Evolutionary conservation across 176 grass and related monocot species (phyloP).

Genomic region (Rhynchospora tenuis): DNA sequence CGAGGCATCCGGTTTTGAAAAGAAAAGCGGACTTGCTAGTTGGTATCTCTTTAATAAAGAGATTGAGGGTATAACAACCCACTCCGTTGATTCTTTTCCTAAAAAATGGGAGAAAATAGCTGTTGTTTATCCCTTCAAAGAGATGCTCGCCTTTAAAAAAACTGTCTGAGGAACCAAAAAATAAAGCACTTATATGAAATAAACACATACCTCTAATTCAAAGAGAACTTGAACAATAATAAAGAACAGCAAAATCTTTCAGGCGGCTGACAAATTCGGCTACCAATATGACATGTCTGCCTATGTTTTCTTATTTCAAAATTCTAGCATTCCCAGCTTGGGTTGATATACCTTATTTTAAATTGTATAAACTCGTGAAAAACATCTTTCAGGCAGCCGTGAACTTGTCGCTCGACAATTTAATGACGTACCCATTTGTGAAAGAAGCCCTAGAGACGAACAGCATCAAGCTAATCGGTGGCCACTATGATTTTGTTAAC

Average conservation of each 20-base stretch:
- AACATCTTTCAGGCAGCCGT: constrained; percentile 27
- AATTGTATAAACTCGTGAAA: not conserved
- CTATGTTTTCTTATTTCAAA: not conserved
- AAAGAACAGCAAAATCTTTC: not conserved
- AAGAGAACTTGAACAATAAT: not conserved
- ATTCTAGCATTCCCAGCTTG: not conserved
- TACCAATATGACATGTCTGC: not conserved
- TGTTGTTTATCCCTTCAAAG: not conserved
- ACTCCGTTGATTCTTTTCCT: not conserved
- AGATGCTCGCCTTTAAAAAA: not conserved
- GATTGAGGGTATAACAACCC: not conserved
- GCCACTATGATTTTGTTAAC: constrained; percentile 38
- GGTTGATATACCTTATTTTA: not conserved
- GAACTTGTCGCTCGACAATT: constrained; percentile 33
- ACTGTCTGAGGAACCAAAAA: not conserved
- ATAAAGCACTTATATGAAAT: not conserved
- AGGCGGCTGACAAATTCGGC: no score
- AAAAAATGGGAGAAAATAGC: constrained; percentile 5
- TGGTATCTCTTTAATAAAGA: constrained; percentile 1
- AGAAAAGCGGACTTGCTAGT: not conserved
- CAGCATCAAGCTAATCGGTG: constrained; percentile 29
- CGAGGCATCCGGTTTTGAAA: not conserved
- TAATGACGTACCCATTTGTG: constrained; percentile 38
- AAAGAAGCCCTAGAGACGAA: constrained; percentile 33
- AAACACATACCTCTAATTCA: not conserved